Evolutionary conservation across 2,329 filamentous ascomycete species (phyloP), one percentile per base, ranked within the genome.

Genomic region (Ceratocystis colombiana): DNA sequence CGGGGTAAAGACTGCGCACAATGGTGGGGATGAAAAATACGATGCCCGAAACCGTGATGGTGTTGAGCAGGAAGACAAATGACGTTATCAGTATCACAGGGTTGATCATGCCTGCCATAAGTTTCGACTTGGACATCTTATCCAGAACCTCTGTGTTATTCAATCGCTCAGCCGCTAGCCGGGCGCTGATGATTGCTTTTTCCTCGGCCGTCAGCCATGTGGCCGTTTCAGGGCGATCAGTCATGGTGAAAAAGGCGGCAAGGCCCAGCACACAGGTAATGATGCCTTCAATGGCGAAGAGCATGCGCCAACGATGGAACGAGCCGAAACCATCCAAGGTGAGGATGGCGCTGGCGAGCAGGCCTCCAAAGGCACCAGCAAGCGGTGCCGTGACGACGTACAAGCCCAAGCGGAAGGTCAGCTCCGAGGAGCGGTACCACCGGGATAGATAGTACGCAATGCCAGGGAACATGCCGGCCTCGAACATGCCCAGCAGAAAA

Each of bases 391-490:
- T 87, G 66, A 88, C 84, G 65, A 89, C 83, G 74, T 88, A 89
- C 1, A 89, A 75, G 0, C 84, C 82, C 0, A 89, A 76, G 0
- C 87, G 80, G 73, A 88, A 88, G 0, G 84, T 80, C 5, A 90
- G 76, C 73, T 90, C 87, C 62, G 80, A 81, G 41, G 84, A 78
- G n/a, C 85, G 78, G 70, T 89, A 90, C 87, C 87, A 90, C 64
- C 87, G 78, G 0, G 82, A 86, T 22, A 89, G 75, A 70, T 89
- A 90, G 74, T 89, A 90, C 0, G 86, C 86, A 50, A 89, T 88
- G 0, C 88, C 87, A 0, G 88, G 88, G 65, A 90, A 74, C 82
- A 90, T 84, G 6, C 87, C 88, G 0, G 88, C 85, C 74, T 91
- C 88, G 67, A 89, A 89, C 10, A 87, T 74, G 8, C 84, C 84